Conservation (phyloP, 140 eudicot species). For the Ambrosia hybrid region DNA sequence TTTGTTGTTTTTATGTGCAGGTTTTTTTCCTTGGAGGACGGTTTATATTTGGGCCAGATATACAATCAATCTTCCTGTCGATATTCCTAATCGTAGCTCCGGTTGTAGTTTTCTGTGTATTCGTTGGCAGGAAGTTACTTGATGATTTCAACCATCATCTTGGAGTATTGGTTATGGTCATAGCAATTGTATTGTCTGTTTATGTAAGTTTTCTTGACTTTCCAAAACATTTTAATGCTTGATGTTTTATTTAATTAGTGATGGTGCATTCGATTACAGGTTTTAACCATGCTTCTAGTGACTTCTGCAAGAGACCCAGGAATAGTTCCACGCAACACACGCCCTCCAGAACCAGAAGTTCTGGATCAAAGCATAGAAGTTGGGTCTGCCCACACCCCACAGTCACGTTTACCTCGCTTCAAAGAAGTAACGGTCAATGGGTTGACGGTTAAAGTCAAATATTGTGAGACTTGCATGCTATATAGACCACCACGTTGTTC, state of each 20-base stretch:
- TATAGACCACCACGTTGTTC: slow-evolving; percentile 92
- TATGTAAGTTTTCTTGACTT: slow-evolving; percentile 43
- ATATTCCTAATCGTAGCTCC: slow-evolving; percentile 67
- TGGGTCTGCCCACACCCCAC: slow-evolving; percentile 54
- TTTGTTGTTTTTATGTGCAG: slow-evolving; percentile 36
- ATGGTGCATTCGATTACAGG: slow-evolving; percentile 38
- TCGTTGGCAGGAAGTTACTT: slow-evolving; percentile 59
- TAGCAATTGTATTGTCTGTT: slow-evolving; percentile 45
- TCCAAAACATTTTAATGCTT: slow-evolving; percentile 1
- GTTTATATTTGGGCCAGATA: slow-evolving; percentile 75
- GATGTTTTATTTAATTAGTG: background rate
- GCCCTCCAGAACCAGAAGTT: slow-evolving; percentile 74
- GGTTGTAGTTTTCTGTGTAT: slow-evolving; percentile 58
- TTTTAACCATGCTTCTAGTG: slow-evolving; percentile 48
- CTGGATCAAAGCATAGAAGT: slow-evolving; percentile 43
- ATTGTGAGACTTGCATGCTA: slow-evolving; percentile 87
- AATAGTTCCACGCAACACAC: slow-evolving; percentile 73
- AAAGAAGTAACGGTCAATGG: slow-evolving; percentile 69
- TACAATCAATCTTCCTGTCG: slow-evolving; percentile 58
- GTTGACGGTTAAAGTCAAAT: slow-evolving; percentile 60
- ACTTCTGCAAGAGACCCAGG: slow-evolving; percentile 89
- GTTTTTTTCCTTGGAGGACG: slow-evolving; percentile 66
- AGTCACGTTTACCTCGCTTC: slow-evolving; percentile 58
- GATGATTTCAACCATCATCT: slow-evolving; percentile 53
- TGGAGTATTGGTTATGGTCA: slow-evolving; percentile 51